phyloP scores from a whole-genome alignment of 345 rosid genomes.

The Dipteronia sinensis region DNA sequence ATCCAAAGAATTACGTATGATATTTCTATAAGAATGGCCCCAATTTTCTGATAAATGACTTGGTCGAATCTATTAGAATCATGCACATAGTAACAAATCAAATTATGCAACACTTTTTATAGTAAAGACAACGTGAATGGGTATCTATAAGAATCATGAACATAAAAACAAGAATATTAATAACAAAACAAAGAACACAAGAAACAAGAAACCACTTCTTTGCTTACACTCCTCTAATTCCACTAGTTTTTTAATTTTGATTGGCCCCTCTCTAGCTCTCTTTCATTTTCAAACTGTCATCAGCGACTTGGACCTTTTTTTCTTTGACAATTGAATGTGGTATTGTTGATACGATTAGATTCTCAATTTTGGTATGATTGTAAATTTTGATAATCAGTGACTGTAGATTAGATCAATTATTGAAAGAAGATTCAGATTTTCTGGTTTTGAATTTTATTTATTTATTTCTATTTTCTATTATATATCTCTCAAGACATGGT shows the following conservation, averaged over 20 bases:
- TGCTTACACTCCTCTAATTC: not conserved
- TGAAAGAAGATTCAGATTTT: not conserved
- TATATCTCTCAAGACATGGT: no score
- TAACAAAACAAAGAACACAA: not conserved
- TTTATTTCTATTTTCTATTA: no score
- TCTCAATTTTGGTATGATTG: not conserved
- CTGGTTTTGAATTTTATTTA: no score
- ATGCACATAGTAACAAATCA: not conserved
- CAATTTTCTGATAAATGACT: not conserved
- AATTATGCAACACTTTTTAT: not conserved
- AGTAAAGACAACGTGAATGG: not conserved
- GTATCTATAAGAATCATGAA: not conserved
- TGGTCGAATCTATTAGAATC: not conserved
- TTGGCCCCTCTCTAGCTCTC: not conserved
- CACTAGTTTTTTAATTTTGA: not conserved
- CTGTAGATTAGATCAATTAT: not conserved
- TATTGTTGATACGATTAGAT: not conserved
- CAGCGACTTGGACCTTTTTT: not conserved
- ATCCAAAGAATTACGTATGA: not conserved
- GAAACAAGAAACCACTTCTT: not conserved
- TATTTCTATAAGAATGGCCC: not conserved
- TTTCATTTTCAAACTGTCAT: not conserved
- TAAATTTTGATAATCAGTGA: not conserved
- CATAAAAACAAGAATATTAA: not conserved
- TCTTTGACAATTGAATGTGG: not conserved